Evolutionary conservation across 495 filamentous ascomycete species (phyloP), one percentile per base, ranked within the genome.

Genomic region (Xylaria castorea): DNA sequence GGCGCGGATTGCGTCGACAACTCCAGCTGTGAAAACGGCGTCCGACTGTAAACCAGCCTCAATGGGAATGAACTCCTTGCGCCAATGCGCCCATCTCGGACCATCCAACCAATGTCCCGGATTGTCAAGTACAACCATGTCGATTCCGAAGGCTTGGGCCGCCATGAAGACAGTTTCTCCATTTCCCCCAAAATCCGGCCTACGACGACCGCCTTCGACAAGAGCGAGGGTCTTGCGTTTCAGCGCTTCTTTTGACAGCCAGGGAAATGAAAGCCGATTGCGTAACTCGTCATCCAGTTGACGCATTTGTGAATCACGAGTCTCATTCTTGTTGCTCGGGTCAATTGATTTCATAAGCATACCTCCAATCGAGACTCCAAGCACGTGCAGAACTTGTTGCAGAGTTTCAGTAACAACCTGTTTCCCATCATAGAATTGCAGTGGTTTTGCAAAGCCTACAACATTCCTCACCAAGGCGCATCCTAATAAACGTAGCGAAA

Each of bases 111-210:
- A 61, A 38, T 61, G 58, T 3, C 58, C 58, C 4, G 58, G 58
- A 4, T 38, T 36, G 58, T 61, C 58, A n/a, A 61, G 58, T 11
- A 27, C 58, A 16, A 58, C 25, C 25, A 58, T 58, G 27, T 58
- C 30, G 53, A 58, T 32, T 58, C 30, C 30, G 3, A 58, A 32
- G 25, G 53, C 53, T 32, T 32, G 25, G 25, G 53, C 53, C 53
- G 53, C 53, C 53, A 32, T 58, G 53, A 58, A 58, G 20, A 58
- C 53, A 58, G 48, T 51, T 51, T 51, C 48, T 51, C 48, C 48
- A 51, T 51, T 51, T 51, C 48, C 48, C 25, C 48, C 48, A 22
- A 51, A n/a, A 51, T 51, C 48, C 48, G 48, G 48, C n/a, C 48
- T 51, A 2, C 48, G 48, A 51, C 48, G 48, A 12, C 48, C 48